Percentiles rank a stretch among this genome's conserved stretches.
Evolutionary conservation across 2,329 filamentous ascomycete species (phyloP).

Genomic region (Trichophyton mentagrophytes): DNA sequence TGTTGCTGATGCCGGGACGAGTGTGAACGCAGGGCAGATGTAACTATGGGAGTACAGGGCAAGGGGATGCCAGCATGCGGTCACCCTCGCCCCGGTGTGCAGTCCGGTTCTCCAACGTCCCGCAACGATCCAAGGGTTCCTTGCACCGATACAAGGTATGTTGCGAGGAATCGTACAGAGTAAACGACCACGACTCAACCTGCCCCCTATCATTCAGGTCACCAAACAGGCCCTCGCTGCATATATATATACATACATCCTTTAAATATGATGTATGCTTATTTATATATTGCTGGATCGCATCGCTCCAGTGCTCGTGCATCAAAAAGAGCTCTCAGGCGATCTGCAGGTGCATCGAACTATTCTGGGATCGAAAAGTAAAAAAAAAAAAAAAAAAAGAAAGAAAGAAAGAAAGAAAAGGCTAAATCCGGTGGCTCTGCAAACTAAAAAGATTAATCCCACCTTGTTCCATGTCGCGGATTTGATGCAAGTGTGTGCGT

Average conservation of each 20-base stretch:
- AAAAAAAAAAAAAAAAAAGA: too few relatives aligned
- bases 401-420: neutral
- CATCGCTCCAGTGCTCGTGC: neutral
- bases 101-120: neutral
- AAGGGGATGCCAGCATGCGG: neutral
- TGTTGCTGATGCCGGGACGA: neutral
- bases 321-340: neutral
- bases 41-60: neutral
- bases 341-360: neutral
- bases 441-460: neutral
- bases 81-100: neutral
- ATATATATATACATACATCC: neutral
- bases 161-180: too few relatives aligned
- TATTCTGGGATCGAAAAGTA: neutral
- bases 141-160: neutral
- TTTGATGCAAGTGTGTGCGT: neutral
- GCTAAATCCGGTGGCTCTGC: neutral
- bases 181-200: too few relatives aligned
- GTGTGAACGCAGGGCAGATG: neutral
- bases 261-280: neutral
- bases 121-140: neutral
- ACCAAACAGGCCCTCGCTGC: too few relatives aligned
- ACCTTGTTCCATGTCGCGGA: slow-evolving; percentile 1
- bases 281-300: neutral
- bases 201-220: too few relatives aligned